Conservation (phyloP, 163 green algal genomes). For the Chloroidium sp. region DNA sequence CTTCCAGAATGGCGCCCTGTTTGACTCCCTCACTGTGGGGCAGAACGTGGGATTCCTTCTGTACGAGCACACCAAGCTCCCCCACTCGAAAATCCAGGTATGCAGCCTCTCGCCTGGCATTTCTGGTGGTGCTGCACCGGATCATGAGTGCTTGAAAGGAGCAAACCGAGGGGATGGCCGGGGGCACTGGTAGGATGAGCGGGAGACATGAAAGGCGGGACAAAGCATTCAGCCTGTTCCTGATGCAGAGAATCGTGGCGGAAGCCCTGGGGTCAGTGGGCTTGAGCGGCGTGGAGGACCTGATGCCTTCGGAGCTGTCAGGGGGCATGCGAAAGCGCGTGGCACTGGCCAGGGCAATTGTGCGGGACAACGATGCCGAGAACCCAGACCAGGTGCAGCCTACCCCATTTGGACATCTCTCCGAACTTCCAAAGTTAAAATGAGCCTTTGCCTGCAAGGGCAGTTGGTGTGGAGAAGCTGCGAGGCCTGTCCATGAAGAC, state of each 20-base stretch:
- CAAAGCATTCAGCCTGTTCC: background rate
- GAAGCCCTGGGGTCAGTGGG: constrained; percentile 73
- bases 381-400: background rate
- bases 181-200: background rate
- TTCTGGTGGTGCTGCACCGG: no score
- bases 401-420: no score
- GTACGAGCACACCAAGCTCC: constrained; percentile 84
- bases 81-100: constrained; percentile 53
- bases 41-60: constrained; percentile 99
- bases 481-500: no score
- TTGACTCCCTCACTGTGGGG: constrained; percentile 93
- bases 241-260: constrained; percentile 49
- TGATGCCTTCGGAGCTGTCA: constrained; percentile 87
- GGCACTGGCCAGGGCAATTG: constrained; percentile 89
- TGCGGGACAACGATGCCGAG: constrained; percentile 43
- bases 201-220: background rate
- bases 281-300: constrained; percentile 75
- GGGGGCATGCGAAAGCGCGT: constrained; percentile 99
- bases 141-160: no score
- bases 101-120: background rate
- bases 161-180: no score
- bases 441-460: no score
- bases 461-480: no score
- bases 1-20: constrained; percentile 96
- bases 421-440: no score